These are phyloP conservation scores for Chlorencoelia australis DNA, from an alignment of 2,329 filamentous ascomycete genomes.

Conservation along the genomic window DNA sequence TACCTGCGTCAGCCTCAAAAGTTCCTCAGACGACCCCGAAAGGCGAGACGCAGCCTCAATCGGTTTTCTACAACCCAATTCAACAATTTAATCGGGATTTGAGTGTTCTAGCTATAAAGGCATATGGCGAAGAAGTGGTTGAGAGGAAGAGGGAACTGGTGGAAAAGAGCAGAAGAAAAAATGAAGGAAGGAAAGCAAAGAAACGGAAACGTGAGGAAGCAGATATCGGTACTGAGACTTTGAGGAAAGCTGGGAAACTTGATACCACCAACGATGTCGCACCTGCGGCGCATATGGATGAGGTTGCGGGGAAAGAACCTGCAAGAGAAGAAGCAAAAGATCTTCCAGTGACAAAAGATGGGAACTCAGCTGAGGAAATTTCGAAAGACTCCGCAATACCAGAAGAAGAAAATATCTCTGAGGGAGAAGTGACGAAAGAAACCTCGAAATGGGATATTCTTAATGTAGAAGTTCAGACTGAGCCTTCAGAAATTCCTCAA, in stretches of 20 bases:
- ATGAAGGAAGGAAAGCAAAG: constrained; percentile 33
- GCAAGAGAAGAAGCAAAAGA: too few species aligned
- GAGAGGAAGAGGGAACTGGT: constrained; percentile 35
- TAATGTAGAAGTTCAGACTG: too few species aligned
- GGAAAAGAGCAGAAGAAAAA: constrained; percentile 31
- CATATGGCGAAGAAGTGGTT: constrained; percentile 64
- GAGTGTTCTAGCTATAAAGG: constrained; percentile 84
- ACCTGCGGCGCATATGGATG: not conserved
- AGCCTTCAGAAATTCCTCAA: too few species aligned
- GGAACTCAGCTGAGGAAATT: too few species aligned
- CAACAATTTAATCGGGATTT: constrained; percentile 98
- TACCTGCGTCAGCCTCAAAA: constrained; percentile 42
- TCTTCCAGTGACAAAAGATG: too few species aligned
- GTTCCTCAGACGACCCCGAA: constrained; percentile 33
- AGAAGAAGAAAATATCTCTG: too few species aligned
- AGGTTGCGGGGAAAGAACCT: too few species aligned
- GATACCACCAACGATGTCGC: constrained; percentile 3
- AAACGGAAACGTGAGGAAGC: constrained; percentile 36
- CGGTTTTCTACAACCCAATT: constrained; percentile 98
- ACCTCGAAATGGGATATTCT: too few species aligned
- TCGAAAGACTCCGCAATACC: too few species aligned
- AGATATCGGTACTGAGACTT: constrained; percentile 20
- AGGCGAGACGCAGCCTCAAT: constrained; percentile 52
- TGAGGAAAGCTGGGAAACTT: constrained; percentile 28
- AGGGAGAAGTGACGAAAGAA: too few species aligned